Evolutionary conservation across 176 grass and related monocot genomes (phyloP).

Genomic region (Triticum aestivum): DNA sequence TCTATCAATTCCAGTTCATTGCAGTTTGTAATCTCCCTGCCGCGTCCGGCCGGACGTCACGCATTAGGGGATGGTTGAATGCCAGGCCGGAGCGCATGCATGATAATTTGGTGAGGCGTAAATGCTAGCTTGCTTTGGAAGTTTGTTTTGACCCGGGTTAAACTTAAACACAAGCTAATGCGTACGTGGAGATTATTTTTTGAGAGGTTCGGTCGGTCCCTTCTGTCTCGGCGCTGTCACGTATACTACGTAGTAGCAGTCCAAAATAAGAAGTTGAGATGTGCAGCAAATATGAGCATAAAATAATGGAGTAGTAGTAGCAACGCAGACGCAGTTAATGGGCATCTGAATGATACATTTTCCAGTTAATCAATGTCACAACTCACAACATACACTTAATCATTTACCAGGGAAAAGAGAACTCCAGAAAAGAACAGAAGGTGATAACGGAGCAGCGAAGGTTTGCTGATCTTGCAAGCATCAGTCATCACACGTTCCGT

Average conservation of each 20-base stretch:
- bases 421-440: neutral
- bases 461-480: neutral
- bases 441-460: neutral
- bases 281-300: neutral
- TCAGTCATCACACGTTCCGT: neutral
- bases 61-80: constrained; percentile 1
- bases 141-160: neutral
- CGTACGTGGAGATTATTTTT: neutral
- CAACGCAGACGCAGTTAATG: neutral
- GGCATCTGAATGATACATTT: constrained; percentile 1
- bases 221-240: neutral
- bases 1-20: neutral
- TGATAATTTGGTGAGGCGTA: constrained; percentile 15
- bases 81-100: neutral
- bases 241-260: too few relatives aligned
- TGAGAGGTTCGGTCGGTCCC: neutral
- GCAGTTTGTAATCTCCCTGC: constrained; percentile 1
- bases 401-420: neutral
- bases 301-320: neutral
- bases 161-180: neutral
- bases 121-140: constrained; percentile 27
- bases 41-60: constrained; percentile 1
- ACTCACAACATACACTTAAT: neutral
- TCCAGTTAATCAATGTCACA: neutral
- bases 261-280: neutral